These are phyloP conservation scores for Endocalyx cinctus DNA, from an alignment of 2,329 filamentous ascomycete genomes.

Conservation along the genomic window DNA sequence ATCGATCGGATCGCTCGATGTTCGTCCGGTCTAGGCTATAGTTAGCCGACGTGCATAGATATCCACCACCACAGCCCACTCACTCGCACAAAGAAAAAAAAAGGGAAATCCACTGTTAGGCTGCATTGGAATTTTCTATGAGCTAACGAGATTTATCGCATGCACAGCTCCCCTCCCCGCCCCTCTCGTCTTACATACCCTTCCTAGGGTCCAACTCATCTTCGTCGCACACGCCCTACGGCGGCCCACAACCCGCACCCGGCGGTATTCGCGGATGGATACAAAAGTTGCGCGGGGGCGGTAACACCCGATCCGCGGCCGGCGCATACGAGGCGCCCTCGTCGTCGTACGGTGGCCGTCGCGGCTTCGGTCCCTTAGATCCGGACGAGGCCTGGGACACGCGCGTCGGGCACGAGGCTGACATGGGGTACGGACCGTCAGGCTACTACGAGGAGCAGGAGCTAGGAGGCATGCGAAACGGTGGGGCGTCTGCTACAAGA, in stretches of 20 bases:
- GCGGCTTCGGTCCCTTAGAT: conserved; percentile 65
- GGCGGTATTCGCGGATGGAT: conserved; percentile 69
- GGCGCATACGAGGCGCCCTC: conserved; percentile 63
- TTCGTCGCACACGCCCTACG: conserved; percentile 41
- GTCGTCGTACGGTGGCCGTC: conserved; percentile 36
- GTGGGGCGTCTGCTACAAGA: conserved; percentile 22
- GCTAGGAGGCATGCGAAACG: conserved; percentile 47
- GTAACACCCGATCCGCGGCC: conserved; percentile 59
- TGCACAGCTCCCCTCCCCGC: conserved; percentile 65
- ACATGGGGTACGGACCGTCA: conserved; percentile 49
- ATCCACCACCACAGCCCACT: too few species aligned
- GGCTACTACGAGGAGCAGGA: conserved; percentile 76
- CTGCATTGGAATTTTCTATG: too few species aligned
- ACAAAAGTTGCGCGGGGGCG: conserved; percentile 54
- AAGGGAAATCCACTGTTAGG: too few species aligned
- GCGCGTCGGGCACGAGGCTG: conserved; percentile 69
- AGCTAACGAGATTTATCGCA: too few species aligned
- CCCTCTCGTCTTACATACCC: conserved; percentile 64
- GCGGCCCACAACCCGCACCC: conserved; percentile 49
- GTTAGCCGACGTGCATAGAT: too few species aligned
- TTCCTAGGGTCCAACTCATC: conserved; percentile 51
- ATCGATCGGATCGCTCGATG: too few species aligned
- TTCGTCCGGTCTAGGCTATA: too few species aligned
- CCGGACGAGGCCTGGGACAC: conserved; percentile 85
- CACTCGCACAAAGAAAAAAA: too few species aligned